phyloP scores from a whole-genome alignment of 495 filamentous ascomycete species.

The Tuber brumale region DNA sequence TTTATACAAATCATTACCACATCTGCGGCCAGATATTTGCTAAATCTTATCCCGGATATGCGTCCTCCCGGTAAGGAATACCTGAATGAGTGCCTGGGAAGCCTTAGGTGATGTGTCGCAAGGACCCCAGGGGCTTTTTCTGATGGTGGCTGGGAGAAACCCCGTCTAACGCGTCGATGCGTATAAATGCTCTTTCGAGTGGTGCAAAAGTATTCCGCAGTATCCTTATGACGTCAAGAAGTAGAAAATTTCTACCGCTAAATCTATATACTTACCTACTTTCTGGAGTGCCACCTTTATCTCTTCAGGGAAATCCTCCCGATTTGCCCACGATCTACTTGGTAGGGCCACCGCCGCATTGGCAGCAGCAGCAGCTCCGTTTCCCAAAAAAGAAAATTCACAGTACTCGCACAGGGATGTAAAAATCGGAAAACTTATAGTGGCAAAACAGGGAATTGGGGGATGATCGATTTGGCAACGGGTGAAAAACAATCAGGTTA shows the following conservation, averaged over 20 bases:
- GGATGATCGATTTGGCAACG: no score
- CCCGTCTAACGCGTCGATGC: not conserved
- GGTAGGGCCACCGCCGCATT: not conserved
- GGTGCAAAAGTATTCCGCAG: not conserved
- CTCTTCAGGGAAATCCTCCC: no score
- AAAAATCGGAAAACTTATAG: no score
- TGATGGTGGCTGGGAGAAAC: not conserved
- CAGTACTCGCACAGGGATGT: not conserved
- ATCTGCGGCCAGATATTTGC: no score
- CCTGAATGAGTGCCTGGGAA: no score
- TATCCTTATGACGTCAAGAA: not conserved
- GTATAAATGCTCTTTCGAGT: not conserved
- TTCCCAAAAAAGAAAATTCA: not conserved
- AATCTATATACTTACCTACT: not conserved
- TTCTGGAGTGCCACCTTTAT: not conserved
- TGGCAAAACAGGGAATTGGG: no score
- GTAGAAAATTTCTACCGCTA: not conserved
- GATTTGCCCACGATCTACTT: not conserved
- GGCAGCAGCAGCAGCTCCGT: not conserved
- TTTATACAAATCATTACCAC: no score
- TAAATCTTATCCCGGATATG: no score
- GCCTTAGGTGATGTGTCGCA: no score
- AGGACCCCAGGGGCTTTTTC: no score
- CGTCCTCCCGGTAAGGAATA: no score
- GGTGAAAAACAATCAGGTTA: no score